These are phyloP conservation scores for Hypoxylon subgilvum DNA, from an alignment of 495 filamentous ascomycete genomes.

Conservation along the genomic window DNA sequence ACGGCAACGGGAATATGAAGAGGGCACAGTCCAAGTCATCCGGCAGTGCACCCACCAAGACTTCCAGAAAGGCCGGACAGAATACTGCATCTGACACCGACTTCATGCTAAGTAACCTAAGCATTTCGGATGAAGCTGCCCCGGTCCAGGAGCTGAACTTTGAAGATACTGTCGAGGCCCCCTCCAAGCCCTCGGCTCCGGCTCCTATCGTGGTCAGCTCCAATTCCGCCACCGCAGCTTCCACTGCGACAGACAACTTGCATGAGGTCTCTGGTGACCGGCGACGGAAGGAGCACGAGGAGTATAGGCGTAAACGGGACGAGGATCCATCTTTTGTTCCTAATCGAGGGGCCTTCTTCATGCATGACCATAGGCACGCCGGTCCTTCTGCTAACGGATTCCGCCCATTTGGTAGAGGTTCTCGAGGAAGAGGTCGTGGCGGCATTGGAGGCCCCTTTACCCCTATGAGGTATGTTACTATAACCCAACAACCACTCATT, in stretches of 20 bases:
- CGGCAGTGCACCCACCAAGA: slow-evolving; percentile 40
- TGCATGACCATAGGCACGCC: slow-evolving; percentile 88
- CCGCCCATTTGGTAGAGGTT: slow-evolving; percentile 68
- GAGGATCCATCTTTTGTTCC: slow-evolving; percentile 94
- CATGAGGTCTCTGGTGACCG: slow-evolving; percentile 65
- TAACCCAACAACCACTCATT: slow-evolving; percentile 11
- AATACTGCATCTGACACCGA: slow-evolving; percentile 70
- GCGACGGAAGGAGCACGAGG: slow-evolving; percentile 85
- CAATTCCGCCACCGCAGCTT: slow-evolving; percentile 37
- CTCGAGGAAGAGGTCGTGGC: slow-evolving; percentile 59
- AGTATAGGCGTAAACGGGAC: slow-evolving; percentile 84
- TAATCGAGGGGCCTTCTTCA: slow-evolving; percentile 93
- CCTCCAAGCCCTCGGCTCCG: slow-evolving; percentile 45
- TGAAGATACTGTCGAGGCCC: slow-evolving; percentile 58
- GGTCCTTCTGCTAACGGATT: slow-evolving; percentile 78
- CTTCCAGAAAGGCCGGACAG: slow-evolving; percentile 47
- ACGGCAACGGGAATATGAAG: slow-evolving; percentile 49
- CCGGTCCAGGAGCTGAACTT: slow-evolving; percentile 68
- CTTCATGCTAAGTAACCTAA: slow-evolving; percentile 85
- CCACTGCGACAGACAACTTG: slow-evolving; percentile 40
- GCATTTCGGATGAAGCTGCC: slow-evolving; percentile 63
- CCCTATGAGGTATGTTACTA: slow-evolving; percentile 61
- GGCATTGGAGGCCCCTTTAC: slow-evolving; percentile 60
- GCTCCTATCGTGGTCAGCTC: slow-evolving; percentile 57
- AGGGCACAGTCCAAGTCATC: slow-evolving; percentile 42